Evolutionary conservation across 441 rosid species (phyloP).

Genomic region (Eruca vesicaria): DNA sequence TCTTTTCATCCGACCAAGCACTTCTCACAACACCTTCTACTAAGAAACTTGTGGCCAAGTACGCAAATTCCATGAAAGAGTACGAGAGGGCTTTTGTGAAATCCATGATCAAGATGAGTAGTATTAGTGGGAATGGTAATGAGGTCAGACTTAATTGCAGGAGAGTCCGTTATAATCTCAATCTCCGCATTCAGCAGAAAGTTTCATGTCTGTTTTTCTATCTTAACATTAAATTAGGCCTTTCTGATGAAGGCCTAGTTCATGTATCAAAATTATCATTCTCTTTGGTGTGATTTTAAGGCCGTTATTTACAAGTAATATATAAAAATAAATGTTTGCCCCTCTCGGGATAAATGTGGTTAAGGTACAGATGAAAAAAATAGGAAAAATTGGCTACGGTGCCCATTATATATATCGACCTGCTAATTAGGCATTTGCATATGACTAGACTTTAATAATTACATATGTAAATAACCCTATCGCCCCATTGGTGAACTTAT

Average conservation of each 20-base stretch:
- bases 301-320: neutral
- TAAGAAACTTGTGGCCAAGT: constrained; percentile 43
- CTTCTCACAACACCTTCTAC: constrained; percentile 19
- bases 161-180: constrained; percentile 33
- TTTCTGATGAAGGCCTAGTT: neutral
- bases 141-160: constrained; percentile 54
- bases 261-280: neutral
- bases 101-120: constrained; percentile 16
- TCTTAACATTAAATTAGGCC: neutral
- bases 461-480: too few species aligned
- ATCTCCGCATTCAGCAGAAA: neutral
- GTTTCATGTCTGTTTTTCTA: neutral
- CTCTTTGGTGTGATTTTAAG: neutral
- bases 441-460: too few species aligned
- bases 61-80: constrained; percentile 36
- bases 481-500: too few species aligned
- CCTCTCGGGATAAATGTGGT: too few species aligned
- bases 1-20: constrained; percentile 9
- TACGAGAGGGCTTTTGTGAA: constrained; percentile 47
- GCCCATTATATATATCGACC: too few species aligned
- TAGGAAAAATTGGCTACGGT: too few species aligned
- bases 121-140: constrained; percentile 44
- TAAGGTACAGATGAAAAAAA: too few species aligned
- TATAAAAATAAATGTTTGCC: neutral
- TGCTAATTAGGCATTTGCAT: too few species aligned